These are phyloP conservation scores for Lecanosticta acicola DNA, from an alignment of 2,329 filamentous ascomycete genomes.

Conservation along the genomic window DNA sequence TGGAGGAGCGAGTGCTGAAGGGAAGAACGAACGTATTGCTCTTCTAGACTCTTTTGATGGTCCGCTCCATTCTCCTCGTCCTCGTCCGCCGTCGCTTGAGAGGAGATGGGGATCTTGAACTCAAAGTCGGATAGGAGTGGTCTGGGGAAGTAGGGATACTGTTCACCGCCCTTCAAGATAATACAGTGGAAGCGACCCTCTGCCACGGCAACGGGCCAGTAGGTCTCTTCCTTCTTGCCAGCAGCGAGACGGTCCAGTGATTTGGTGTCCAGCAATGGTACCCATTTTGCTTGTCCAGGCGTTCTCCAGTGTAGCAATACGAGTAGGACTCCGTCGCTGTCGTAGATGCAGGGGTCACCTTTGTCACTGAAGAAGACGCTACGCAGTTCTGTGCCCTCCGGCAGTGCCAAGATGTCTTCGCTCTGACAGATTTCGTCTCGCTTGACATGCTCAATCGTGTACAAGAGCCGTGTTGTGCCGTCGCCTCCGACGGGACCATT, in stretches of 20 bases:
- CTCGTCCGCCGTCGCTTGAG: slow-evolving; percentile 43
- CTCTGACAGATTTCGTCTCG: slow-evolving; percentile 90
- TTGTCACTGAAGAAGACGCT: slow-evolving; percentile 87
- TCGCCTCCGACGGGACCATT: slow-evolving; percentile 81
- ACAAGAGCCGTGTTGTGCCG: slow-evolving; percentile 71
- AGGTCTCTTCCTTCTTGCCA: slow-evolving; percentile 80
- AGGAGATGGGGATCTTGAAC: slow-evolving; percentile 73
- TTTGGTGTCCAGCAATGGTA: slow-evolving; percentile 85
- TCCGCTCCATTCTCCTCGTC: slow-evolving; percentile 38
- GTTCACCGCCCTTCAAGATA: slow-evolving; percentile 92
- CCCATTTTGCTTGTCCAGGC: slow-evolving; percentile 80
- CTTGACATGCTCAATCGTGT: slow-evolving; percentile 92
- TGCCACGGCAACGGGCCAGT: slow-evolving; percentile 93
- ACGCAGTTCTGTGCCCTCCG: slow-evolving; percentile 65
- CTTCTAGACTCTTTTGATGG: slow-evolving; percentile 62
- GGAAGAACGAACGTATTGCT: slow-evolving; percentile 70
- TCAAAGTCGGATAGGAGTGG: slow-evolving; percentile 90
- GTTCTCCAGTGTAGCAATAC: slow-evolving; percentile 87
- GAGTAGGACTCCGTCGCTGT: slow-evolving; percentile 81
- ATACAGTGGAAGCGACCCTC: slow-evolving; percentile 95
- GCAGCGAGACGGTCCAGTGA: slow-evolving; percentile 73
- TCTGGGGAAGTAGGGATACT: slow-evolving; percentile 86
- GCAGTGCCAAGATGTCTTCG: slow-evolving; percentile 82
- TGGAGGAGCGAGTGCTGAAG: slow-evolving; percentile 67
- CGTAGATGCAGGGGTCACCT: slow-evolving; percentile 96